Percentiles rank a stretch among this genome's conserved stretches.
Conservation (phyloP, 2,329 filamentous ascomycete genomes). For the Aureobasidium musti region DNA sequence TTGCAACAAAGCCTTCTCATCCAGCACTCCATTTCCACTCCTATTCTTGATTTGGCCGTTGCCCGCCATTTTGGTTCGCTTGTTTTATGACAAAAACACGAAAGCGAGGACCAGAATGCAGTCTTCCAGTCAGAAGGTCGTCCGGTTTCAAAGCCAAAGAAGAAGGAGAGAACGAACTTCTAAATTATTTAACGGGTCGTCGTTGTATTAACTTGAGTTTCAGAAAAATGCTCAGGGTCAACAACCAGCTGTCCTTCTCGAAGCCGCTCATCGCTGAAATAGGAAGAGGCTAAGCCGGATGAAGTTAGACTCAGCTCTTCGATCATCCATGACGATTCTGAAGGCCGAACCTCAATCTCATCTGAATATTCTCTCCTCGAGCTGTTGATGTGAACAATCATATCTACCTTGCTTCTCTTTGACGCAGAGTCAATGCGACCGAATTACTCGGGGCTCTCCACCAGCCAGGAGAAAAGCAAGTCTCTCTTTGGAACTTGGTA, state of each 20-base stretch:
- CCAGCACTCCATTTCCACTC: neutral
- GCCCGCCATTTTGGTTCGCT: slow-evolving; percentile 22
- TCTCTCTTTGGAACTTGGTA: too few relatives aligned
- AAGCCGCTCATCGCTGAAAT: neutral
- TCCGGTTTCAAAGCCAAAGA: neutral
- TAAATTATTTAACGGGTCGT: neutral
- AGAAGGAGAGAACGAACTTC: neutral
- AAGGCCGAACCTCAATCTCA: neutral
- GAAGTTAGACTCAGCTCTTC: neutral
- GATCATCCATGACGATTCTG: neutral
- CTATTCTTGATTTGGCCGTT: slow-evolving; percentile 28
- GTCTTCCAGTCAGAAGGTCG: neutral
- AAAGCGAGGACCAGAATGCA: neutral
- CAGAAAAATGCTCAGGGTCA: slow-evolving; percentile 26
- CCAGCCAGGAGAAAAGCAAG: too few relatives aligned
- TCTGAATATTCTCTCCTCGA: neutral
- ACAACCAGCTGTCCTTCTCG: slow-evolving; percentile 27
- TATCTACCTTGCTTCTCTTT: too few relatives aligned
- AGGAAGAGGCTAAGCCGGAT: neutral
- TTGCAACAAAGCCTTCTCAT: slow-evolving; percentile 28
- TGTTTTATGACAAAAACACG: too few relatives aligned
- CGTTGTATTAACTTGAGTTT: slow-evolving; percentile 4
- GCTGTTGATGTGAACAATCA: too few relatives aligned
- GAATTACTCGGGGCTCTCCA: too few relatives aligned
- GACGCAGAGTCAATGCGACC: too few relatives aligned